Evolutionary conservation across 2,329 filamentous ascomycete species (phyloP).

Genomic region (Epichloe aotearoae): DNA sequence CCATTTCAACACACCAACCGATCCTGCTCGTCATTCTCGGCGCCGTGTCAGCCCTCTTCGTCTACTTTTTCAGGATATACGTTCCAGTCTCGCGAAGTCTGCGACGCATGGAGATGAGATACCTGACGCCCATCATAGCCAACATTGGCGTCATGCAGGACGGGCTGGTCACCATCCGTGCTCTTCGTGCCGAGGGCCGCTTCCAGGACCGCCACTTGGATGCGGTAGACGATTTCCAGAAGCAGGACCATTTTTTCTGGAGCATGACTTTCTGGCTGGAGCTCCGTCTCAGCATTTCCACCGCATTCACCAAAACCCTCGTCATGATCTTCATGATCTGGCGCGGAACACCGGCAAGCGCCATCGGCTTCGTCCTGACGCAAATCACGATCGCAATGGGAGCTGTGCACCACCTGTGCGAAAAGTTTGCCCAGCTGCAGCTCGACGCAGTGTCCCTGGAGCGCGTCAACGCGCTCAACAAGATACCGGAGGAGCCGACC

Average conservation of each 20-base stretch:
- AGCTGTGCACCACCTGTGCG: slow-evolving; percentile 46
- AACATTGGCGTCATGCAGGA: slow-evolving; percentile 85
- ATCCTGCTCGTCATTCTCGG: slow-evolving; percentile 62
- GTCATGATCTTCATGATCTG: slow-evolving; percentile 64
- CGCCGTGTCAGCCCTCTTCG: slow-evolving; percentile 52
- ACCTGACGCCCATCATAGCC: slow-evolving; percentile 74
- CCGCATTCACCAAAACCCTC: slow-evolving; percentile 58
- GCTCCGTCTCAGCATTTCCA: slow-evolving; percentile 51
- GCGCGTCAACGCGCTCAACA: slow-evolving; percentile 67
- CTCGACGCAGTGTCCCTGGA: slow-evolving; percentile 90
- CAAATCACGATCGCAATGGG: slow-evolving; percentile 24
- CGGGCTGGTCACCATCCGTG: slow-evolving; percentile 74
- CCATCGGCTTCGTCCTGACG: slow-evolving; percentile 73
- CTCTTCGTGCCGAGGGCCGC: slow-evolving; percentile 63
- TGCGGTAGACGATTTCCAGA: slow-evolving; percentile 80
- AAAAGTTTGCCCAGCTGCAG: slow-evolving; percentile 70
- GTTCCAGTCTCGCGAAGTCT: slow-evolving; percentile 74
- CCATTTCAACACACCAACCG: slow-evolving; percentile 71
- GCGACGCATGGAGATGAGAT: slow-evolving; percentile 77
- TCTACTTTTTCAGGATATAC: slow-evolving; percentile 63
- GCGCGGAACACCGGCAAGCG: slow-evolving; percentile 59
- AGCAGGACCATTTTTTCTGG: slow-evolving; percentile 96
- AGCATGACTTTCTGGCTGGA: slow-evolving; percentile 74
- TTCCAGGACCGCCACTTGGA: slow-evolving; percentile 71
- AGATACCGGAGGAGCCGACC: slow-evolving; percentile 60